A percentile compares a stretch with the other conserved stretches of the same genome.
phyloP scores from a whole-genome alignment of 1,284 basidiomycete genomes.

The Cryptococcus sp. region DNA sequence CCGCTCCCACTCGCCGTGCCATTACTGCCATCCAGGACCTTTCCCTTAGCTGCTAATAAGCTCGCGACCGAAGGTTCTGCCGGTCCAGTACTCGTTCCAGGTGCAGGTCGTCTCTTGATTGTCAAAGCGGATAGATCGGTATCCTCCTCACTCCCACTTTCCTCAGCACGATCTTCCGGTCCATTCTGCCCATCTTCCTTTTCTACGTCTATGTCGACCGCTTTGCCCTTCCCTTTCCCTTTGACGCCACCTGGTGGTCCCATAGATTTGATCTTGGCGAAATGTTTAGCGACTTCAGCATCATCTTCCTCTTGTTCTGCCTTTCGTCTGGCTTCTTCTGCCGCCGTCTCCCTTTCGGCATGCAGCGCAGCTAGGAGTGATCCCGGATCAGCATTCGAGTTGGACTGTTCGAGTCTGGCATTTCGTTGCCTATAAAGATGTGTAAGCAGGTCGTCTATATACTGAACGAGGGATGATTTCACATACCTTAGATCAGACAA shows the following conservation, averaged over 20 bases:
- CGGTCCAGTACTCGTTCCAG: slow-evolving; percentile 11
- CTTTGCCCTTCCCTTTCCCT: slow-evolving; percentile 30
- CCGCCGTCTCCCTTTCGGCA: slow-evolving; percentile 48
- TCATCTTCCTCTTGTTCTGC: slow-evolving; percentile 87
- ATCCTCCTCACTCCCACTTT: slow-evolving; percentile 4
- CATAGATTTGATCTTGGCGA: slow-evolving; percentile 61
- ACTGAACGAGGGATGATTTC: not conserved
- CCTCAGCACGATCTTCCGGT: not conserved
- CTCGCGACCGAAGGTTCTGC: slow-evolving; percentile 64
- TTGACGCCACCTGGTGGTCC: slow-evolving; percentile 40
- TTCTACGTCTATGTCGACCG: slow-evolving; percentile 6
- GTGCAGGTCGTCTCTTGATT: slow-evolving; percentile 67
- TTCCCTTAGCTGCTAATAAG: slow-evolving; percentile 64
- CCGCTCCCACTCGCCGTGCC: slow-evolving; percentile 32
- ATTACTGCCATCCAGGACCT: slow-evolving; percentile 52
- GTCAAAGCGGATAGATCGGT: slow-evolving; percentile 51
- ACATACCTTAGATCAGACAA: slow-evolving; percentile 77
- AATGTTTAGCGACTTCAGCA: slow-evolving; percentile 75
- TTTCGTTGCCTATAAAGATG: slow-evolving; percentile 56
- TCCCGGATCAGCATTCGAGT: slow-evolving; percentile 49
- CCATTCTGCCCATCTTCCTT: slow-evolving; percentile 6
- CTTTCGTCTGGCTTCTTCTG: slow-evolving; percentile 51
- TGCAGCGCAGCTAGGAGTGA: slow-evolving; percentile 37
- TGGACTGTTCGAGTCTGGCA: slow-evolving; percentile 78
- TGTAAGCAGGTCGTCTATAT: not conserved